Percentiles rank a stretch among this genome's conserved stretches.
Evolutionary conservation across 164 flowering plant genomes (phyloP).

Genomic region (Cinnamomum micranthum): DNA sequence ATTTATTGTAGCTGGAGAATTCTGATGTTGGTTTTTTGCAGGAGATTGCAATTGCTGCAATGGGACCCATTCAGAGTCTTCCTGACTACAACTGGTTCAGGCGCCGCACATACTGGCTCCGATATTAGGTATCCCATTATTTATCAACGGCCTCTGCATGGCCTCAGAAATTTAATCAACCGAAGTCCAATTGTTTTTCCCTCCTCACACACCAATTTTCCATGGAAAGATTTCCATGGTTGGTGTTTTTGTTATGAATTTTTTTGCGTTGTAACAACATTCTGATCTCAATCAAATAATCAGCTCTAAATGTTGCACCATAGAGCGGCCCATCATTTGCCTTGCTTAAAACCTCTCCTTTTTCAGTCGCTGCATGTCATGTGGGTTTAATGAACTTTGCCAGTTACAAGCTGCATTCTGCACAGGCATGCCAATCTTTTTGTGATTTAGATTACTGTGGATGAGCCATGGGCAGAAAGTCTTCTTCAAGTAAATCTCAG

Average conservation of each 20-base stretch:
- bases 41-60: constrained; percentile 90
- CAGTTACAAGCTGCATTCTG: too few relatives aligned
- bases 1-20: neutral
- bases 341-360: too few relatives aligned
- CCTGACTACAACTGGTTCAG: constrained; percentile 99
- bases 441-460: too few relatives aligned
- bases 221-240: neutral
- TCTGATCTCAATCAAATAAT: neutral
- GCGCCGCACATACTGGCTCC: constrained; percentile 89
- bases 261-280: constrained; percentile 2
- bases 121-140: constrained; percentile 47
- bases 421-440: too few relatives aligned
- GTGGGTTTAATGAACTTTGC: too few relatives aligned
- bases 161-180: neutral
- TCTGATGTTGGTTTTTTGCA: constrained; percentile 19
- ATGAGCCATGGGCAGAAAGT: too few relatives aligned
- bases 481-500: too few relatives aligned
- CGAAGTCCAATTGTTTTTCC: constrained; percentile 1
- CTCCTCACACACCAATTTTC: neutral
- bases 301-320: neutral
- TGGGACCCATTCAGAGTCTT: constrained; percentile 75
- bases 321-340: too few relatives aligned
- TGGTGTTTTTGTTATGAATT: neutral
- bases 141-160: neutral
- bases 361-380: too few relatives aligned